Evolutionary conservation across 345 rosid genomes (phyloP).

Genomic region (Rubroshorea leprosula): DNA sequence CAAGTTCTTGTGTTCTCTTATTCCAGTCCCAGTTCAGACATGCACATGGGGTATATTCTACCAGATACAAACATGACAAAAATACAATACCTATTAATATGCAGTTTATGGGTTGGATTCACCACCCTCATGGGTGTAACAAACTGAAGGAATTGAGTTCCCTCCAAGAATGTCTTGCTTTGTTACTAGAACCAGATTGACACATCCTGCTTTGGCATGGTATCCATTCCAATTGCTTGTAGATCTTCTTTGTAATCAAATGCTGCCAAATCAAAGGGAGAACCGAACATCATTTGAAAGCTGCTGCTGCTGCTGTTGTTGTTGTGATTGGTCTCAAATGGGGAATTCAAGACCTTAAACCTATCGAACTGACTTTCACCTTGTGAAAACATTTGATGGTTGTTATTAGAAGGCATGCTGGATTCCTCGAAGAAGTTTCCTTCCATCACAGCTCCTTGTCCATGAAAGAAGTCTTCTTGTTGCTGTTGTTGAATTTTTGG

Average conservation of each 20-base stretch:
- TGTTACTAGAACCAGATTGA: conserved; percentile 58
- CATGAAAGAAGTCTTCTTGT: conserved; percentile 43
- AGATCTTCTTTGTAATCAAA: conserved; percentile 71
- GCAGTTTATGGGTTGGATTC: background rate
- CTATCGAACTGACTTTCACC: conserved; percentile 45
- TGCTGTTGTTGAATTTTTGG: conserved; percentile 49
- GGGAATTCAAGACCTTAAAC: conserved; percentile 36
- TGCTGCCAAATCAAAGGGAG: conserved; percentile 58
- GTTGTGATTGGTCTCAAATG: conserved; percentile 36
- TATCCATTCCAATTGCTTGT: conserved; percentile 43
- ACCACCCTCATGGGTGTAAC: background rate
- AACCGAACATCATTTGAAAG: conserved; percentile 51
- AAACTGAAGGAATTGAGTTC: background rate
- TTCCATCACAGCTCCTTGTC: conserved; percentile 42
- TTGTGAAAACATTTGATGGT: conserved; percentile 42
- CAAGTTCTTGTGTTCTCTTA: conserved; percentile 19
- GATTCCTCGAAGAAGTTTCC: conserved; percentile 56
- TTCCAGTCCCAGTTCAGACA: conserved; percentile 13
- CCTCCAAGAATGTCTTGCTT: background rate
- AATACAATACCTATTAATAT: conserved; percentile 6
- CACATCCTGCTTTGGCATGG: conserved; percentile 59
- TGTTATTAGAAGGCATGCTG: conserved; percentile 36
- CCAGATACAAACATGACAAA: conserved; percentile 12
- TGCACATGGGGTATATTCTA: conserved; percentile 17
- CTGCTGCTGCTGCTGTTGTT: conserved; percentile 27